Evolutionary conservation across 2,329 filamentous ascomycete species (phyloP).

Genomic region (Paecilomyces sp.): DNA sequence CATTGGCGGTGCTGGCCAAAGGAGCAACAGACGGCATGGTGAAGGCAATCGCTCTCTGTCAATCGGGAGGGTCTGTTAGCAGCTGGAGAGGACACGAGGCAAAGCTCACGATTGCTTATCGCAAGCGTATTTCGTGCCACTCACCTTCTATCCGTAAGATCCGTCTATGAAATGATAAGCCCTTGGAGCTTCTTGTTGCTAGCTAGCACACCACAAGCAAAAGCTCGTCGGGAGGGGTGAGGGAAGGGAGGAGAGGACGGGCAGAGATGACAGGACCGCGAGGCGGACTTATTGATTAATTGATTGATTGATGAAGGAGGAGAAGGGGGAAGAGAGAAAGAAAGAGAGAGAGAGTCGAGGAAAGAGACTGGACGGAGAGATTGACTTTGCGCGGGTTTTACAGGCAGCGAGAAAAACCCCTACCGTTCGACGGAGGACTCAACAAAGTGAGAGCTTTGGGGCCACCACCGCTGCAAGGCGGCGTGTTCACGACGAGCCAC

Average conservation of each 20-base stretch:
- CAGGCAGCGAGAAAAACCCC: neutral
- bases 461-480: neutral
- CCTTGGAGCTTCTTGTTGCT: neutral
- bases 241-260: constrained; percentile 4
- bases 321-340: constrained; percentile 18
- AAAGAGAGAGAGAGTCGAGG: neutral
- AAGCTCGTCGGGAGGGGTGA: neutral
- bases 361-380: neutral
- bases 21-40: constrained; percentile 51
- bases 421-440: neutral
- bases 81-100: neutral
- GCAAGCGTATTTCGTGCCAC: neutral
- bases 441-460: neutral
- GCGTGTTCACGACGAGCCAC: neutral
- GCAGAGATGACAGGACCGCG: constrained; percentile 10
- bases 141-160: neutral
- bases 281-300: constrained; percentile 5
- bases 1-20: constrained; percentile 44
- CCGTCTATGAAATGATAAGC: neutral
- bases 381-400: neutral
- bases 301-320: constrained; percentile 8
- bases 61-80: neutral
- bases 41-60: constrained; percentile 14
- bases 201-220: neutral
- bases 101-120: too few species aligned